phyloP scores from a whole-genome alignment of 1,139 yeast species.

The Entelexis paramagnoliae region DNA sequence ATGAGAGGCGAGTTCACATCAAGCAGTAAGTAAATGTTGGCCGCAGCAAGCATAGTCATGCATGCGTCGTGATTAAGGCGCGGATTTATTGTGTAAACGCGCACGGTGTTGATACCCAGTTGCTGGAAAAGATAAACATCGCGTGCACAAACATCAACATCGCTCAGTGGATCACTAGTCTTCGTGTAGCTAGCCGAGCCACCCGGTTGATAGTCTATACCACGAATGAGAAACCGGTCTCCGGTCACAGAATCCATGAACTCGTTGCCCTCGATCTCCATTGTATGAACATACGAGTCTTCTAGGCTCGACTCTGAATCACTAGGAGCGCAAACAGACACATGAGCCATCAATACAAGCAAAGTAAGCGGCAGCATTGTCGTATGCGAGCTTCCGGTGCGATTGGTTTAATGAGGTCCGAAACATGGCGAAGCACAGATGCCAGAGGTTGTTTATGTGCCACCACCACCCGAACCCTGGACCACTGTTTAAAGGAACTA shows the following conservation, averaged over 20 bases:
- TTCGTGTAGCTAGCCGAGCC: constrained; percentile 50
- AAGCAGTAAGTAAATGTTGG: constrained; percentile 77
- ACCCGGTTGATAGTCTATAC: constrained; percentile 68
- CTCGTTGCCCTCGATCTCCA: constrained; percentile 49
- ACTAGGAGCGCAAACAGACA: not conserved
- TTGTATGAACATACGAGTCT: constrained; percentile 27
- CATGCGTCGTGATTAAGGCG: constrained; percentile 73
- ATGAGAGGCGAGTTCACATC: constrained; percentile 74
- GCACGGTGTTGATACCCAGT: constrained; percentile 52
- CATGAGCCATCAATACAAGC: not conserved
- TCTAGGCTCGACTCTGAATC: not conserved
- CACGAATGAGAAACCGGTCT: constrained; percentile 69
- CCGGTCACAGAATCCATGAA: constrained; percentile 69
- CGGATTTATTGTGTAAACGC: constrained; percentile 67
- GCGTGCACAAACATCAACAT: constrained; percentile 60
- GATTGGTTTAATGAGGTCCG: no score
- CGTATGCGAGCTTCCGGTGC: no score
- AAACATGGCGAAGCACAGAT: no score
- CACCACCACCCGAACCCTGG: not conserved
- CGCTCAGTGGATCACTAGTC: constrained; percentile 61
- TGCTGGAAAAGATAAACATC: constrained; percentile 71
- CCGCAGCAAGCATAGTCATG: constrained; percentile 74
- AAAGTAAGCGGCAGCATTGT: not conserved
- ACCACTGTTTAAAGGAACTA: not conserved
- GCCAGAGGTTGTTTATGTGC: not conserved